A percentile compares a stretch with the other conserved stretches of the same genome.
phyloP scores from a whole-genome alignment of 164 flowering plant species.

The Vitis labrusca region DNA sequence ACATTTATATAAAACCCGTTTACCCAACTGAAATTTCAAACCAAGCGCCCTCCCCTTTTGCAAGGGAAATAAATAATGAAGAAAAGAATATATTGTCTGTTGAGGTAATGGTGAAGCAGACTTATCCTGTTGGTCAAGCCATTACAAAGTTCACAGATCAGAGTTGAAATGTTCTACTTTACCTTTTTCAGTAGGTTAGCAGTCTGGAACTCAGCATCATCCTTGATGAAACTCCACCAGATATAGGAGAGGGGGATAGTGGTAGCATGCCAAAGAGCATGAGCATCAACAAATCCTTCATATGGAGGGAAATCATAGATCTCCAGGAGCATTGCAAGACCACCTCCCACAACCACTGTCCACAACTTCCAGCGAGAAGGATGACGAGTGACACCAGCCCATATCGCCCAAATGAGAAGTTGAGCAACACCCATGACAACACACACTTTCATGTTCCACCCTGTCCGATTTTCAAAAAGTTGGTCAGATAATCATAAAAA shows the following conservation, averaged over 20 bases:
- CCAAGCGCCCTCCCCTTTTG: background rate
- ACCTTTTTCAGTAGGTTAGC: conserved; percentile 35
- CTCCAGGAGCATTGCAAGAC: conserved; percentile 44
- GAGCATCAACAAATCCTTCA: conserved; percentile 41
- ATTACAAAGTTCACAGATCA: background rate
- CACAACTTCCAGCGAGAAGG: conserved; percentile 56
- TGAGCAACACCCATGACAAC: conserved; percentile 37
- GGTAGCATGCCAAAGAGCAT: conserved; percentile 52
- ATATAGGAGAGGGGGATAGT: conserved; percentile 42
- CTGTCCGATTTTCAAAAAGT: conserved; percentile 16
- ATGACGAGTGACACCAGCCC: conserved; percentile 42
- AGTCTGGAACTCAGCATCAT: conserved; percentile 36
- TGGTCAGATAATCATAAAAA: background rate
- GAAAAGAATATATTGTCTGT: background rate
- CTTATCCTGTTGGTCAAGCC: background rate
- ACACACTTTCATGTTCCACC: conserved; percentile 51
- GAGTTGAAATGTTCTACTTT: conserved; percentile 13
- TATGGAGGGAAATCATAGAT: conserved; percentile 54
- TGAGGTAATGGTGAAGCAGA: background rate
- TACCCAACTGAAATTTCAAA: background rate
- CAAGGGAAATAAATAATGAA: background rate
- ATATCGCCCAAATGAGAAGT: conserved; percentile 43
- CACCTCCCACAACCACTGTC: conserved; percentile 40
- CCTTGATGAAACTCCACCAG: conserved; percentile 52
- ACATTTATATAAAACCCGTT: background rate